Percentiles rank a stretch among this genome's conserved stretches.
Evolutionary conservation across 805 yeast species (phyloP).

Genomic region (Candida michaelii): DNA sequence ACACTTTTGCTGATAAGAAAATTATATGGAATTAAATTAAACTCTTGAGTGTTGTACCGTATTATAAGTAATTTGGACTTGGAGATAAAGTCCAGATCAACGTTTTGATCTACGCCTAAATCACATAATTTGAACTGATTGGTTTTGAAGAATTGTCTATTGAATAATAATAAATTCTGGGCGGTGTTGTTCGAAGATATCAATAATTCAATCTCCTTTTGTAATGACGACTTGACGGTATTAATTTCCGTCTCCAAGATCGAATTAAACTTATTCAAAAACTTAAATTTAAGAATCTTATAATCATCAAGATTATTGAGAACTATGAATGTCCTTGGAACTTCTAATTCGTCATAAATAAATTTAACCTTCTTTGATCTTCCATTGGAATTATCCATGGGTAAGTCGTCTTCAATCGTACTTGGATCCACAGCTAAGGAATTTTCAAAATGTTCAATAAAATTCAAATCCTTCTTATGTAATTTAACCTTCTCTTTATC

Average conservation of each 20-base stretch:
- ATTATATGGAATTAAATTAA: slow-evolving; percentile 37
- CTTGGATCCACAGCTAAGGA: slow-evolving; percentile 15
- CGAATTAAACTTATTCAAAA: slow-evolving; percentile 17
- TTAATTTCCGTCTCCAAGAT: slow-evolving; percentile 26
- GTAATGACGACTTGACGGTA: slow-evolving; percentile 28
- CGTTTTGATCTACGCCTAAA: slow-evolving; percentile 12
- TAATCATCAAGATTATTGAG: slow-evolving; percentile 31
- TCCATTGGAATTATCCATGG: not conserved
- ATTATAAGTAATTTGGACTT: slow-evolving; percentile 16
- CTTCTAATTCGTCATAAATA: slow-evolving; percentile 22
- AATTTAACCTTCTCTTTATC: slow-evolving; percentile 13
- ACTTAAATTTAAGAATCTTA: slow-evolving; percentile 20
- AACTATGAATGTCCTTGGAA: slow-evolving; percentile 27
- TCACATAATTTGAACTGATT: slow-evolving; percentile 35
- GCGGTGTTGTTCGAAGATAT: slow-evolving; percentile 22
- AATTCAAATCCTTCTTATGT: slow-evolving; percentile 38
- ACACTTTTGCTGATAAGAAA: slow-evolving; percentile 18
- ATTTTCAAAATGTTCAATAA: slow-evolving; percentile 21
- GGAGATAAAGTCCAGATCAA: not conserved
- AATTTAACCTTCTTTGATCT: slow-evolving; percentile 8
- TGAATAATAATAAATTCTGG: slow-evolving; percentile 21
- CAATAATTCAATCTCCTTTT: slow-evolving; percentile 29
- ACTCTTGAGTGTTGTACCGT: slow-evolving; percentile 29
- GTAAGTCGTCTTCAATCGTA: slow-evolving; percentile 9
- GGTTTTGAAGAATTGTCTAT: slow-evolving; percentile 26